phyloP scores from a whole-genome alignment of 768 basidiomycete species.

The Lactarius evosmus region DNA sequence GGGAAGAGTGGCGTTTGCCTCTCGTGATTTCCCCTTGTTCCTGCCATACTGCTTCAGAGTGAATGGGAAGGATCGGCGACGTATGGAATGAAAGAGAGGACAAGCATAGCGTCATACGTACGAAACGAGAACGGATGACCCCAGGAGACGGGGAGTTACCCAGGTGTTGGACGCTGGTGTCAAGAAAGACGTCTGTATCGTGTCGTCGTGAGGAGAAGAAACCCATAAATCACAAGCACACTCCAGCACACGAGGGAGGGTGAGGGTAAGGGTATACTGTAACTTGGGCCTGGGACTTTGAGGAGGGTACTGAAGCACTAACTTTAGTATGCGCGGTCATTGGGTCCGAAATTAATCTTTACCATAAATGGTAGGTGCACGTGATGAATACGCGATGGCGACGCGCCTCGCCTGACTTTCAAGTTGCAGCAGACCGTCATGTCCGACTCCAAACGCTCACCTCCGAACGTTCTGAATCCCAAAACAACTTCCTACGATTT shows the following conservation, averaged over 20 bases:
- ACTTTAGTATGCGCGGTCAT: not conserved
- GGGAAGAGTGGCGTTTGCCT: slow-evolving; percentile 23
- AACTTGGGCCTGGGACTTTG: slow-evolving; percentile 47
- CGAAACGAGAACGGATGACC: slow-evolving; percentile 41
- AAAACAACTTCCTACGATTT: slow-evolving; percentile 76
- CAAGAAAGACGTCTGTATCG: slow-evolving; percentile 26
- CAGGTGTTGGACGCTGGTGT: slow-evolving; percentile 12
- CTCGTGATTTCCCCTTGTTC: slow-evolving; percentile 35
- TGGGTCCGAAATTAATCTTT: not conserved
- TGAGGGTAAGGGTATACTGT: slow-evolving; percentile 47
- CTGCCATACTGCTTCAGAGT: slow-evolving; percentile 33
- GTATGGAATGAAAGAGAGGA: slow-evolving; percentile 13
- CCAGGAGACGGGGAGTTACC: slow-evolving; percentile 25
- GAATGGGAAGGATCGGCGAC: slow-evolving; percentile 14
- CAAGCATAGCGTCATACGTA: slow-evolving; percentile 29
- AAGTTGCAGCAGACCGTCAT: slow-evolving; percentile 1
- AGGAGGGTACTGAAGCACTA: not conserved
- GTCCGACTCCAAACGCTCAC: not conserved
- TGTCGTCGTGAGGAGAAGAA: slow-evolving; percentile 42
- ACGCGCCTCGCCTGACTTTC: not conserved
- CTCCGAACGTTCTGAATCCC: slow-evolving; percentile 67
- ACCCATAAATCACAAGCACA: slow-evolving; percentile 34
- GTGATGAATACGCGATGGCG: not conserved
- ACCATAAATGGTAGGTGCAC: not conserved
- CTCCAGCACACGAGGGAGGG: slow-evolving; percentile 43